Percentiles rank a stretch among this genome's conserved stretches.
Conservation (phyloP, 2,329 filamentous ascomycete species). For the Cordyceps javanica region DNA sequence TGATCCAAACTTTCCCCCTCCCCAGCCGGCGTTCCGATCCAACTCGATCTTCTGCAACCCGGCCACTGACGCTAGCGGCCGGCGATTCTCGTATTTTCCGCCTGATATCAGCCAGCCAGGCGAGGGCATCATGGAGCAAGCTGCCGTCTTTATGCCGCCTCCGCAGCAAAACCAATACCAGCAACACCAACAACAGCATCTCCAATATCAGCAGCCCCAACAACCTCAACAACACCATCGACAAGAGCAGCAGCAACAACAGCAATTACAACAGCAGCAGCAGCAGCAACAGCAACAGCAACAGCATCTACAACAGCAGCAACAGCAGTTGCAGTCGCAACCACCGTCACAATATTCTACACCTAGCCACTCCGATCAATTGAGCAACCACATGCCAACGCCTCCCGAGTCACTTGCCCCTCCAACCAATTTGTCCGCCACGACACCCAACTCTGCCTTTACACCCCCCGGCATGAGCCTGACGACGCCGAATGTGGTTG, state of each 20-base stretch:
- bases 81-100: slow-evolving; percentile 59
- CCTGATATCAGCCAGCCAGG: slow-evolving; percentile 41
- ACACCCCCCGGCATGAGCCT: slow-evolving; percentile 32
- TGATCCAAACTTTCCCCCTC: slow-evolving; percentile 35
- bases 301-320: slow-evolving; percentile 9
- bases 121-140: slow-evolving; percentile 18
- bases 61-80: slow-evolving; percentile 45
- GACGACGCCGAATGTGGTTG: slow-evolving; percentile 27
- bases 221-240: slow-evolving; percentile 13
- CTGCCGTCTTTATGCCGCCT: slow-evolving; percentile 4
- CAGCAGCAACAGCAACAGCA: slow-evolving; percentile 5
- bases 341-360: slow-evolving; percentile 21
- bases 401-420: slow-evolving; percentile 37
- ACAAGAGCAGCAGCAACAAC: slow-evolving; percentile 17
- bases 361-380: slow-evolving; percentile 19
- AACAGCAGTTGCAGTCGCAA: slow-evolving; percentile 10
- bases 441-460: slow-evolving; percentile 23
- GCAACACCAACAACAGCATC: slow-evolving; percentile 3
- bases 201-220: slow-evolving; percentile 9
- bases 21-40: slow-evolving; percentile 54
- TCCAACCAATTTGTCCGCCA: slow-evolving; percentile 22
- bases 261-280: slow-evolving; percentile 12
- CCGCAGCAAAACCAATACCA: slow-evolving; percentile 1
- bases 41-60: slow-evolving; percentile 62
- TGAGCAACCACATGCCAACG: slow-evolving; percentile 33